These are phyloP conservation scores for Haplosporangium gracile DNA, from an alignment of 192 early-diverging fungal species.

Conservation along the genomic window DNA sequence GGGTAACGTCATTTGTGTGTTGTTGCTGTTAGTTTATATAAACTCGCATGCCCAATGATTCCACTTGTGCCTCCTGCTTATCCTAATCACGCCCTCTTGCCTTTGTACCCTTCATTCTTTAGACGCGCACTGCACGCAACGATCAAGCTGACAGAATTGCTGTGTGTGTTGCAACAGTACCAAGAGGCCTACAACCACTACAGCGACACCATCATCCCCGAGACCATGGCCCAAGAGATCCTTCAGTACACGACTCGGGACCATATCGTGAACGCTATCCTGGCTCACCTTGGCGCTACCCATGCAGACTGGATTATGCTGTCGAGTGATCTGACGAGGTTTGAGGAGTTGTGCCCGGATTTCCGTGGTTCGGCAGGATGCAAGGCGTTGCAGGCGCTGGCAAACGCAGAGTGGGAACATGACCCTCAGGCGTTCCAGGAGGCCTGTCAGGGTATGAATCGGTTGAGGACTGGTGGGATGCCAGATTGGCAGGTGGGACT, in stretches of 20 bases:
- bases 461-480: constrained; percentile 28
- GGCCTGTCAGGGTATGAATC: constrained; percentile 34
- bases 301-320: constrained; percentile 38
- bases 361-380: constrained; percentile 17
- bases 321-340: constrained; percentile 25
- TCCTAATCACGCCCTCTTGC: neutral
- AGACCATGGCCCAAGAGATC: constrained; percentile 38
- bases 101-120: neutral
- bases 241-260: constrained; percentile 41
- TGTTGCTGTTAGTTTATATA: neutral
- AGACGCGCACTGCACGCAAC: constrained; percentile 38
- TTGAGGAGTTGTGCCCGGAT: constrained; percentile 34
- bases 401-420: constrained; percentile 35
- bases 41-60: neutral
- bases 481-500: constrained; percentile 45
- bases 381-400: constrained; percentile 15
- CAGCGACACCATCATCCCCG: constrained; percentile 44
- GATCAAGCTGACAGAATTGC: constrained; percentile 23
- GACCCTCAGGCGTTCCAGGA: constrained; percentile 35
- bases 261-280: constrained; percentile 38
- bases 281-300: constrained; percentile 45
- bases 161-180: constrained; percentile 25
- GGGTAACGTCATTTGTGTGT: constrained; percentile 25
- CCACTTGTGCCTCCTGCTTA: neutral
- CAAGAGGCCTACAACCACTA: constrained; percentile 23